Evolutionary conservation across 2,329 filamentous ascomycete genomes (phyloP), one percentile per base, ranked within the genome.

Genomic region (Iodosphaeria phyllophila): DNA sequence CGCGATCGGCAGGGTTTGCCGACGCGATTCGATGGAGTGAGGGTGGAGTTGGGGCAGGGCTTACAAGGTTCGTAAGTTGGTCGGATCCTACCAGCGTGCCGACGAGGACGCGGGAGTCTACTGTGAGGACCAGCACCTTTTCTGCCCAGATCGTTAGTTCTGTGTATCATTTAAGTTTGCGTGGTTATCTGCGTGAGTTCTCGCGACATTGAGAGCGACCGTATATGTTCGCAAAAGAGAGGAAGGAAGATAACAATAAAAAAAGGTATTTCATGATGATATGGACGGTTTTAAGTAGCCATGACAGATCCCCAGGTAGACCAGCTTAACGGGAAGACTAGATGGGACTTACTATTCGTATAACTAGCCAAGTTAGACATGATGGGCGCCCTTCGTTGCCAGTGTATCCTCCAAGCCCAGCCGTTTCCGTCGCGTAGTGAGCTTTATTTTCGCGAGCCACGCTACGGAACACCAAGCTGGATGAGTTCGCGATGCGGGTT

Each of bases 41-140:
- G 10, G 21, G 9, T 5, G 13, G 16, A 29, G 10, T 13, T 20
- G 18, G 23, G 20, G 25, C 16, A 26, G n/a, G 13, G 35, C 54
- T 32, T 51, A 73, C 69, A 33, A 98, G 57, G 51, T 98, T 98
- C 36, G 89, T 95, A 41, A 76, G 71, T 51, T 92, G 74, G 50
- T 98, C 89, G 45, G 76, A 83, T 22, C 78, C 80, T 24, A 86
- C 60, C 27, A 98, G 69, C 3, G 64, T 84, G 30, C 89, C 89
- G 32, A 80, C 64, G 13, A 86, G 56, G 23, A 80, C 92, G 40
- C 86, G 74, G 25, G 86, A 89, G 52, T 95, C 89, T 38, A 80
- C 76, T 15, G 89, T 95, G 34, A 95, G 67, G 42, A 95, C 75
- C 30, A 84, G 64, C 39, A 95, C 80, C 51, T 82, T 91, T 54